Percentiles rank a stretch among this genome's conserved stretches.
phyloP scores from a whole-genome alignment of 1,284 basidiomycete genomes.

The Meira miltonrushii region DNA sequence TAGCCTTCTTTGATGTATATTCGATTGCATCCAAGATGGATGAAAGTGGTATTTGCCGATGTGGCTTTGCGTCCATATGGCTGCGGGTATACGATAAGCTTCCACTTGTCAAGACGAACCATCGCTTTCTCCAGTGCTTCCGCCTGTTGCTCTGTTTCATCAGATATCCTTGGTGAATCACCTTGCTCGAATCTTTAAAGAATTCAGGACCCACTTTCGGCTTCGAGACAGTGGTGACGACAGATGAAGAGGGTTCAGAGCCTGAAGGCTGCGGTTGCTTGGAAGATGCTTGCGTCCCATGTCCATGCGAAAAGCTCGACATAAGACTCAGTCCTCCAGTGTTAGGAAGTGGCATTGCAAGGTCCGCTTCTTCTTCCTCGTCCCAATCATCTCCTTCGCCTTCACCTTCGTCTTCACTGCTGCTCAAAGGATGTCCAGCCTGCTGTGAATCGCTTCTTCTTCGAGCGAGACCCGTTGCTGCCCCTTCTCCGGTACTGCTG shows the following conservation, averaged over 20 bases:
- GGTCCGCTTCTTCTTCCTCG: slow-evolving; percentile 40
- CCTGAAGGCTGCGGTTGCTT: slow-evolving; percentile 5
- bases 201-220: slow-evolving; percentile 19
- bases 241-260: neutral
- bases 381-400: slow-evolving; percentile 44
- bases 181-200: slow-evolving; percentile 36
- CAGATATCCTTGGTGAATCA: slow-evolving; percentile 68
- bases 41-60: slow-evolving; percentile 75
- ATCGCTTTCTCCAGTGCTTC: slow-evolving; percentile 83
- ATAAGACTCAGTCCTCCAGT: neutral
- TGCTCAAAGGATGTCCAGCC: slow-evolving; percentile 22
- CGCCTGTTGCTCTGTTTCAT: slow-evolving; percentile 94
- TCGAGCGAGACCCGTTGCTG: neutral
- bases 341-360: slow-evolving; percentile 40
- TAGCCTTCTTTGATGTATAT: slow-evolving; percentile 53
- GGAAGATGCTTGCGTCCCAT: neutral
- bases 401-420: slow-evolving; percentile 35
- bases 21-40: slow-evolving; percentile 90
- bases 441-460: neutral
- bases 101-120: slow-evolving; percentile 53
- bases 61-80: slow-evolving; percentile 67
- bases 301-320: too few species aligned
- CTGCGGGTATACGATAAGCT: slow-evolving; percentile 52
- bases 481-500: slow-evolving; percentile 12
- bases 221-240: neutral